These are phyloP conservation scores for Pythium brassicae DNA, from an alignment of 352 stramenopile species.

Conservation along the genomic window DNA sequence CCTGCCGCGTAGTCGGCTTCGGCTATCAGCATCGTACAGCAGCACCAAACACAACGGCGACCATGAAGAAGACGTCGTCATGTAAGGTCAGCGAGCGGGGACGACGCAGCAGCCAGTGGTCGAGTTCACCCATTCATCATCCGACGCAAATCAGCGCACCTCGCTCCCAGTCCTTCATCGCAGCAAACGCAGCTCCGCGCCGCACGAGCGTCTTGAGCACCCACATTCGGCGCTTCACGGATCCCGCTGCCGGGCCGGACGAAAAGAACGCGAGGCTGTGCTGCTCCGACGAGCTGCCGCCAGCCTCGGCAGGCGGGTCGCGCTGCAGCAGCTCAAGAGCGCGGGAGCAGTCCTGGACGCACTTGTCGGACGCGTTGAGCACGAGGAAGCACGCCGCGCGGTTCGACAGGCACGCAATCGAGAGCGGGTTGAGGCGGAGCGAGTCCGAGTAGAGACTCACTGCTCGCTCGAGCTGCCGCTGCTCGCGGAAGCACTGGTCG, in stretches of 20 bases:
- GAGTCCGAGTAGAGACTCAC: conserved; percentile 55
- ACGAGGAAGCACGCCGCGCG: conserved; percentile 63
- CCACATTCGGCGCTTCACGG: conserved; percentile 54
- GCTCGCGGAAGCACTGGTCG: conserved; percentile 38
- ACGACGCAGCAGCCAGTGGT: too few relatives aligned
- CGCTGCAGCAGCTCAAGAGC: conserved; percentile 60
- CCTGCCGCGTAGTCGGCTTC: conserved; percentile 50
- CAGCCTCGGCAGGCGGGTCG: conserved; percentile 4
- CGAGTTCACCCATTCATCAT: too few relatives aligned
- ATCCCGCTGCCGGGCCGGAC: conserved; percentile 43
- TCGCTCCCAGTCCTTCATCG: conserved; percentile 27
- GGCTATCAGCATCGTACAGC: conserved; percentile 23
- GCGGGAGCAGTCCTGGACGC: conserved; percentile 52
- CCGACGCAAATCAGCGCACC: conserved; percentile 18
- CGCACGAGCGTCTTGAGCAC: conserved; percentile 76
- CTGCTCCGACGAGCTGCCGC: background rate
- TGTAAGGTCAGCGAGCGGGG: background rate
- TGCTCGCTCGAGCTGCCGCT: conserved; percentile 33
- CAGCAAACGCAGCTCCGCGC: conserved; percentile 45
- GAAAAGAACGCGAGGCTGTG: conserved; percentile 52
- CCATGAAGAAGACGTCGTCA: conserved; percentile 1
- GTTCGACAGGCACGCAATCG: conserved; percentile 73
- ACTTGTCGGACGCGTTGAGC: conserved; percentile 38
- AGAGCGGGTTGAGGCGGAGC: conserved; percentile 47
- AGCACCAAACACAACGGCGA: too few relatives aligned